Conservation (phyloP, 169 alveolate genomes). For the Besnoitia besnoiti region DNA sequence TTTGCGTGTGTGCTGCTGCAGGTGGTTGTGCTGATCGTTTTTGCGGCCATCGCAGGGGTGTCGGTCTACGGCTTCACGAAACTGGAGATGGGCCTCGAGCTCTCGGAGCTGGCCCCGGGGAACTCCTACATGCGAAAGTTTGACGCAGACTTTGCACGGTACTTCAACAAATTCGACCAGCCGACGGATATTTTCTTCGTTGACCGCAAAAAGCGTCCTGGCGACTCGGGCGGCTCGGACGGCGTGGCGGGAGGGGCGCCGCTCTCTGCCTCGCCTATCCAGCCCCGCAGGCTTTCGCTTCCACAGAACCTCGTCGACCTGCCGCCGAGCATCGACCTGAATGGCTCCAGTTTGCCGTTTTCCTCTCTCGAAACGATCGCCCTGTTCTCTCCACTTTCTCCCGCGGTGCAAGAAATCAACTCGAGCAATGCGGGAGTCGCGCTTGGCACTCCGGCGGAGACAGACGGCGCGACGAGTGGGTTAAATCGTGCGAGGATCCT, state of each 20-base stretch:
- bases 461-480: no score
- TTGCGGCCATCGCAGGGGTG: slow-evolving; percentile 67
- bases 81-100: slow-evolving; percentile 77
- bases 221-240: neutral
- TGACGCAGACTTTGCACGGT: slow-evolving; percentile 69
- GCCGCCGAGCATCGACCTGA: neutral
- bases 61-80: slow-evolving; percentile 75
- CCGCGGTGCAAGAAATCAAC: no score
- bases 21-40: slow-evolving; percentile 69
- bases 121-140: slow-evolving; percentile 73
- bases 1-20: no score
- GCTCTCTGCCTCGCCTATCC: neutral
- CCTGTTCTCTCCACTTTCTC: no score
- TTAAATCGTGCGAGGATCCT: no score
- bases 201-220: slow-evolving; percentile 15
- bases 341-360: no score
- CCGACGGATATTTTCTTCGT: slow-evolving; percentile 78
- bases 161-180: slow-evolving; percentile 73
- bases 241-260: neutral
- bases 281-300: neutral
- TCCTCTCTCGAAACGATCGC: no score
- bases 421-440: no score
- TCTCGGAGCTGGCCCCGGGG: slow-evolving; percentile 75
- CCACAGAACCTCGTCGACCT: neutral
- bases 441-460: no score